These are phyloP conservation scores for Hemerocallis citrina DNA, from an alignment of 106 monocot genomes.

Conservation along the genomic window DNA sequence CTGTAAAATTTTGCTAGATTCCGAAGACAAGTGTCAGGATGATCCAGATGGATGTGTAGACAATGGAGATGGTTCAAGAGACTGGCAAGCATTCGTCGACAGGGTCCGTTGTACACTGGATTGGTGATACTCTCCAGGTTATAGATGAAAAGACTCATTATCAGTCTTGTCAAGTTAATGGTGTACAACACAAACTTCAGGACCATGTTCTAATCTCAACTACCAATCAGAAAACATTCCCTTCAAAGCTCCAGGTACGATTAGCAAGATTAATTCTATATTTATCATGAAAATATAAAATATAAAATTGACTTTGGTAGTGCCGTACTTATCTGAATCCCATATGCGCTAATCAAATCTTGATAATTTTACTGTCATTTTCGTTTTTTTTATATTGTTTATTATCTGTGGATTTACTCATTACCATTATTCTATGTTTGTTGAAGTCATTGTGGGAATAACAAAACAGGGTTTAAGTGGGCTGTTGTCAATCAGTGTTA, in stretches of 20 bases:
- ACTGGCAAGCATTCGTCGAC: neutral
- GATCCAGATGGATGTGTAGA: conserved; percentile 11
- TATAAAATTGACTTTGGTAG: neutral
- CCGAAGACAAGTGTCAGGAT: neutral
- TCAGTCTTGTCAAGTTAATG: conserved; percentile 47
- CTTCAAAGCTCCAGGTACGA: conserved; percentile 34
- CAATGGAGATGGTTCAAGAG: conserved; percentile 10
- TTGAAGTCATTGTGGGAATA: conserved; percentile 62
- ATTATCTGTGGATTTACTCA: conserved; percentile 4
- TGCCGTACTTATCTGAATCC: neutral
- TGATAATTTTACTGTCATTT: neutral
- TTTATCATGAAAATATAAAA: neutral
- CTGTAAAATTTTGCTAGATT: neutral
- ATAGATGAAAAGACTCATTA: conserved; percentile 44
- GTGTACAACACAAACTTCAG: conserved; percentile 33
- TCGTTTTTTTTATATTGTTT: neutral
- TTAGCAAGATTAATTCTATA: neutral
- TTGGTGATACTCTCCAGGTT: conserved; percentile 19
- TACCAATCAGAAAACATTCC: conserved; percentile 9
- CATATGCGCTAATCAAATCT: neutral
- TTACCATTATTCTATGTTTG: neutral
- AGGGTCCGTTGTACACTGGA: neutral
- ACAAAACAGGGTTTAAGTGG: conserved; percentile 26
- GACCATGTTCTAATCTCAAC: conserved; percentile 42
- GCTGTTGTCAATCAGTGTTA: conserved; percentile 43